phyloP scores from a whole-genome alignment of 495 filamentous ascomycete genomes.

The Aspergillus sclerotioniger region DNA sequence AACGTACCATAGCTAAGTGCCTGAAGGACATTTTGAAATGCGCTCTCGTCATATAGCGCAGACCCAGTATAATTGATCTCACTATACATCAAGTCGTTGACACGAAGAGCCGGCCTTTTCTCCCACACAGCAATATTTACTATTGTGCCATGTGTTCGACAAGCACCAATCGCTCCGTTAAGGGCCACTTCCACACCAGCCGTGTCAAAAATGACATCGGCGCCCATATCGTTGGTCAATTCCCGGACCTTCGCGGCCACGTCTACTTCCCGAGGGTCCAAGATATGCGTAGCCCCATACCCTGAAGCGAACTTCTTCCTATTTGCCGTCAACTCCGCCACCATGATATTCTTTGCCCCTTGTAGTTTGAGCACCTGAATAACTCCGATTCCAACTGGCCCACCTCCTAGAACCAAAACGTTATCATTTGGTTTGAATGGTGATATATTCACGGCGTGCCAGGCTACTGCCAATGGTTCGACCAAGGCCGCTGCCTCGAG shows the following conservation, averaged over 20 bases:
- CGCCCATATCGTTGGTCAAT: conserved; percentile 48
- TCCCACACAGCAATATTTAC: conserved; percentile 66
- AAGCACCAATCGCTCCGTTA: conserved; percentile 46
- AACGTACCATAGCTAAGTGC: conserved; percentile 48
- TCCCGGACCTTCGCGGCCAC: conserved; percentile 44
- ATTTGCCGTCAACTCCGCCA: conserved; percentile 49
- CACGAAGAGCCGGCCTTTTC: conserved; percentile 43
- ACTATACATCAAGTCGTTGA: conserved; percentile 47
- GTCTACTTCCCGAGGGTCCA: conserved; percentile 56
- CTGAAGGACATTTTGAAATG: conserved; percentile 54
- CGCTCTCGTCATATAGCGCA: conserved; percentile 52
- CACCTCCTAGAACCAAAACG: conserved; percentile 57
- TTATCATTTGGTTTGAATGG: conserved; percentile 49
- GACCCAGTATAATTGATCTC: conserved; percentile 51
- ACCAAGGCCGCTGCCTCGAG: conserved; percentile 45
- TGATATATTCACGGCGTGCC: conserved; percentile 61
- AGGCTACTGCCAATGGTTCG: conserved; percentile 63
- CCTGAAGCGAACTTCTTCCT: conserved; percentile 49
- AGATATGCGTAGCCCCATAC: conserved; percentile 53
- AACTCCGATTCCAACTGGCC: conserved; percentile 62
- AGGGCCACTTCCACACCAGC: conserved; percentile 56
- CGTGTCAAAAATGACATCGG: conserved; percentile 56
- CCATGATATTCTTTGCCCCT: conserved; percentile 52
- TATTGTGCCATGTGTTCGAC: conserved; percentile 53
- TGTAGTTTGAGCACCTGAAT: conserved; percentile 55